Evolutionary conservation across 1,139 yeast species (phyloP).

Genomic region (Pichia sp.): DNA sequence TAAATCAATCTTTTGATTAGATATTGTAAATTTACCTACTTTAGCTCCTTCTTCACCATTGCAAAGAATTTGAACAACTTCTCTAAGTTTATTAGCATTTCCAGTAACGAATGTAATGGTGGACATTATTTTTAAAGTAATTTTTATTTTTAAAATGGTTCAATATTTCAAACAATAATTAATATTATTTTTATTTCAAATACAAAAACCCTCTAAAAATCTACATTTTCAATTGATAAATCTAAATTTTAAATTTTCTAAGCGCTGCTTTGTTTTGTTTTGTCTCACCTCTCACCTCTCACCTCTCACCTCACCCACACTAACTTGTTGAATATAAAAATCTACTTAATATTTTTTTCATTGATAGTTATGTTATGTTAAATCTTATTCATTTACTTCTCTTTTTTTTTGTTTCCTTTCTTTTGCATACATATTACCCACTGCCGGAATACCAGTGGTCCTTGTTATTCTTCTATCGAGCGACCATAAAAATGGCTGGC

Average conservation of each 20-base stretch:
- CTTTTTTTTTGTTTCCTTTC: background rate
- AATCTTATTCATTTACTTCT: background rate
- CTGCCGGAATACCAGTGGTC: slow-evolving; percentile 33
- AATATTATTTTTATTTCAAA: too few species aligned
- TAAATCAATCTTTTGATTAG: slow-evolving; percentile 63
- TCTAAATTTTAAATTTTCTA: too few species aligned
- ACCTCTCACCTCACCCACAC: too few species aligned
- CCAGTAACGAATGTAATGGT: slow-evolving; percentile 62
- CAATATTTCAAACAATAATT: too few species aligned
- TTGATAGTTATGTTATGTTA: background rate
- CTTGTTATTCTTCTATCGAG: slow-evolving; percentile 26
- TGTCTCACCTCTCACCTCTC: too few species aligned
- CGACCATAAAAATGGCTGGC: slow-evolving; percentile 32
- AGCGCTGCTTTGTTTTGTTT: too few species aligned
- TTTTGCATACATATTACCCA: slow-evolving; percentile 23
- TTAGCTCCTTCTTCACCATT: slow-evolving; percentile 24
- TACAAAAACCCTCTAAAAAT: too few species aligned
- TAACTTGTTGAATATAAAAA: too few species aligned
- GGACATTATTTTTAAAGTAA: background rate
- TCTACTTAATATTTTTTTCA: background rate
- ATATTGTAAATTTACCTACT: slow-evolving; percentile 50
- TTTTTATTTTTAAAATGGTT: too few species aligned
- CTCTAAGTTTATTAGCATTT: slow-evolving; percentile 78
- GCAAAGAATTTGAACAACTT: slow-evolving; percentile 69
- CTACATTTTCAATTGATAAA: too few species aligned